Evolutionary conservation across 768 basidiomycete genomes (phyloP).

Genomic region (Lanmaoa rubissima): DNA sequence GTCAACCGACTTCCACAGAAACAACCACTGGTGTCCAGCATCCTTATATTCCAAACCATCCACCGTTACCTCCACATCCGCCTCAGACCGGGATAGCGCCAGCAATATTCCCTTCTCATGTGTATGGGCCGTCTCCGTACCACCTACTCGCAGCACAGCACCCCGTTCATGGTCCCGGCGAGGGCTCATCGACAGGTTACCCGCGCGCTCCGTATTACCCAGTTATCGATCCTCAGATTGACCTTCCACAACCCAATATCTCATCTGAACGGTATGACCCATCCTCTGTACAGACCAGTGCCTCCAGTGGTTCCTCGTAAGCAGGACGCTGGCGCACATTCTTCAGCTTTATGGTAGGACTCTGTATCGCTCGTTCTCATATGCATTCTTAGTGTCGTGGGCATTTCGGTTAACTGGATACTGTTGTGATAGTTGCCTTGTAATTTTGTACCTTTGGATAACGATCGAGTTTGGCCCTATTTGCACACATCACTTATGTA

Average conservation of each 20-base stretch:
- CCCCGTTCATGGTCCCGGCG: constrained; percentile 15
- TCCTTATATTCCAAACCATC: constrained; percentile 11
- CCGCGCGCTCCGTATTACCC: constrained; percentile 37
- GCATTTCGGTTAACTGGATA: not conserved
- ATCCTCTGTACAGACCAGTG: constrained; percentile 15
- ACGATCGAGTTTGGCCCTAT: constrained; percentile 23
- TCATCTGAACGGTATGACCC: constrained; percentile 35
- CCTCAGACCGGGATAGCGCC: constrained; percentile 19
- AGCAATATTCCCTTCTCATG: constrained; percentile 23
- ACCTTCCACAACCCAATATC: constrained; percentile 30
- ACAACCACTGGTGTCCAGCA: constrained; percentile 3
- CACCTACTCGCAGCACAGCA: constrained; percentile 27
- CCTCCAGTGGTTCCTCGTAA: constrained; percentile 15
- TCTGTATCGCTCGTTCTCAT: not conserved
- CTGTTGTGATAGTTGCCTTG: not conserved
- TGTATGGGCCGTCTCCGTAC: constrained; percentile 30
- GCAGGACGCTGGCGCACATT: not conserved
- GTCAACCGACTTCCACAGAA: constrained; percentile 5
- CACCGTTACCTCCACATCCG: constrained; percentile 13
- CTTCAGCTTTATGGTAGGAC: not conserved
- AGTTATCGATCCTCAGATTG: constrained; percentile 40
- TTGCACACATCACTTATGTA: constrained; percentile 16
- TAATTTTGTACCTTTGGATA: constrained; percentile 9
- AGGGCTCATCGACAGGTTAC: constrained; percentile 27
- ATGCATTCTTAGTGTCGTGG: not conserved